A percentile compares a stretch with the other conserved stretches of the same genome.
phyloP scores from a whole-genome alignment of 2,329 filamentous ascomycete species.

The Fusarium verticillioides region DNA sequence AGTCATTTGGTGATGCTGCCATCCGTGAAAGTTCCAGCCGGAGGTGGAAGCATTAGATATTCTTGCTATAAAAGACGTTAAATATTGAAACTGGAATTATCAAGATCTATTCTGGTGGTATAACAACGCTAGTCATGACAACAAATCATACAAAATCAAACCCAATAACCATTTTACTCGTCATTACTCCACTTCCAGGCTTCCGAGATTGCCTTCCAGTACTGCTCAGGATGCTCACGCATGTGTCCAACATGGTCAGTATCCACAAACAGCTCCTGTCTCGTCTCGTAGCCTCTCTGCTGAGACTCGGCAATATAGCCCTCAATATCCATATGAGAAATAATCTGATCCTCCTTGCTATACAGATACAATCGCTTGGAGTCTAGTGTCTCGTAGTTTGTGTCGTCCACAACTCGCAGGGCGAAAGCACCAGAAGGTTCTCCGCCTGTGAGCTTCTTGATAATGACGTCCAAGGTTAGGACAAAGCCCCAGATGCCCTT shows the following conservation, averaged over 20 bases:
- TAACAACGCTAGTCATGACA: conserved; percentile 19
- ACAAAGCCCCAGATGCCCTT: conserved; percentile 59
- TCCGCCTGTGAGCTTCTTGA: conserved; percentile 51
- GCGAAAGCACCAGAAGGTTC: conserved; percentile 56
- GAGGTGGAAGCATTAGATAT: background rate
- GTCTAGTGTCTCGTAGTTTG: conserved; percentile 47
- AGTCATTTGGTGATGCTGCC: background rate
- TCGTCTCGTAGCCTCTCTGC: conserved; percentile 60
- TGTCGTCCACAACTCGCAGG: conserved; percentile 51
- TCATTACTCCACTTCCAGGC: conserved; percentile 43
- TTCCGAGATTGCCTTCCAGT: conserved; percentile 61
- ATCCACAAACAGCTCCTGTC: conserved; percentile 64
- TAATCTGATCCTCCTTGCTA: conserved; percentile 67
- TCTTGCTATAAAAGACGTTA: fast-evolving
- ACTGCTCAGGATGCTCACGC: conserved; percentile 64
- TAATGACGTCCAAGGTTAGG: conserved; percentile 51
- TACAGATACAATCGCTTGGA: conserved; percentile 67
- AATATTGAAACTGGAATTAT: background rate
- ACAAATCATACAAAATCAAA: conserved; percentile 7
- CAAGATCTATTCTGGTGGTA: conserved; percentile 14
- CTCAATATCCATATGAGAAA: conserved; percentile 66
- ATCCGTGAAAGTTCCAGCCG: fast-evolving
- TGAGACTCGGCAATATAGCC: conserved; percentile 61
- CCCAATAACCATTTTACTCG: background rate
- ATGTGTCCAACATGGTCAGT: conserved; percentile 72